Evolutionary conservation across 148 eudicot genomes (phyloP).

Genomic region (Pouteria glomerata): DNA sequence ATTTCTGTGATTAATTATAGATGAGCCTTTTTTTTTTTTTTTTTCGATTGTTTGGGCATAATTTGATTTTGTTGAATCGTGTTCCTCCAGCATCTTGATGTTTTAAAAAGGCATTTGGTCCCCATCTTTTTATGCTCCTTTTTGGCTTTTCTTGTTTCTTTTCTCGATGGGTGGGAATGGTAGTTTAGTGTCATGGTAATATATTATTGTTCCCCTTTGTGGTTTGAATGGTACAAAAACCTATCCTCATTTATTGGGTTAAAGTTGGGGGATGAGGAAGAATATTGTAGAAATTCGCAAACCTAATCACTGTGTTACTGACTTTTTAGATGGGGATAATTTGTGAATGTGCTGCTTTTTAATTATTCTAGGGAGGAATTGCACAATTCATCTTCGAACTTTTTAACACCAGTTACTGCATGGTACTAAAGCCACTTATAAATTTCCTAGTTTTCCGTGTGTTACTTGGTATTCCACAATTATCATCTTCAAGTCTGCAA

Average conservation of each 20-base stretch:
- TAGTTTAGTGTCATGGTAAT: not conserved
- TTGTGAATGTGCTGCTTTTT: not conserved
- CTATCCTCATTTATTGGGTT: constrained; percentile 26
- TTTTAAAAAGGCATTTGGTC: constrained; percentile 2
- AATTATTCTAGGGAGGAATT: not conserved
- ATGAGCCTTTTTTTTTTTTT: constrained; percentile 14
- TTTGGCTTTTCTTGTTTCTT: constrained; percentile 45
- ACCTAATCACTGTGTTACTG: too few species aligned
- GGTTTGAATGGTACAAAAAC: constrained; percentile 37
- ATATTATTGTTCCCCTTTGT: constrained; percentile 11
- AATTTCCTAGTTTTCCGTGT: not conserved
- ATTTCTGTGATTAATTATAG: constrained; percentile 7
- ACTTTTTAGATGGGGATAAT: not conserved
- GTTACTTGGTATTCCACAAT: not conserved
- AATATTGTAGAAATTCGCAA: not conserved
- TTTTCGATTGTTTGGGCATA: too few species aligned
- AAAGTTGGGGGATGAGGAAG: not conserved
- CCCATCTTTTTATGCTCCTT: constrained; percentile 24
- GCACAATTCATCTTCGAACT: too few species aligned
- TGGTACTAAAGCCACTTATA: too few species aligned
- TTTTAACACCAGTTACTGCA: too few species aligned
- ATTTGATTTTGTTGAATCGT: constrained; percentile 1
- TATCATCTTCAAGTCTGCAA: not conserved
- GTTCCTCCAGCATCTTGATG: constrained; percentile 6
- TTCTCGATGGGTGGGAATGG: constrained; percentile 21